Evolutionary conservation across 2,329 filamentous ascomycete genomes (phyloP), one percentile per base, ranked within the genome.

Genomic region (Aspergillus ustus): DNA sequence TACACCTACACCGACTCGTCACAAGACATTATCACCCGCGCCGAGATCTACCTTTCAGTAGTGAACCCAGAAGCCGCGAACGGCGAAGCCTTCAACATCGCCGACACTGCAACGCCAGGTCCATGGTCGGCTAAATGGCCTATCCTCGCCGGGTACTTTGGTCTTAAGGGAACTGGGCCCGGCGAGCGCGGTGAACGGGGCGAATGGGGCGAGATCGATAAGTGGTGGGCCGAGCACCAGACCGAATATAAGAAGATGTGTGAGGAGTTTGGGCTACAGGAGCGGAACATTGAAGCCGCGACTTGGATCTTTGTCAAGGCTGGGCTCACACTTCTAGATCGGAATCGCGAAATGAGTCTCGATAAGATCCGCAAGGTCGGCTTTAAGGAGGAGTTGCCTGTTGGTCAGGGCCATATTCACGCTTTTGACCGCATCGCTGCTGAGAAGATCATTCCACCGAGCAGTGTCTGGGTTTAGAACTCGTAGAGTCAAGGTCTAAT

Each of bases 1-100:
- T 71, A 70, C 45, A 69, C 72, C 17, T 72, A 70, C 66, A 80
- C 75, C 40, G 73, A 78, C 62, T 75, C 72, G 1, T 75, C 66
- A 45, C 77, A 80, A 67, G 78, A 70, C 52, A 64, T 70, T 5
- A 68, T 70, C 37, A 57, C 68, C 7, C 61, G 60, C 2, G 63
- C 69, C 2, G 65, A 72, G 43, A 67, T 75, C 40, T 73, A 69
- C 50, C 64, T 66, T 0, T 71, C 70, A 0, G 19, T 73, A 2
- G 51, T 60, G 11, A 55, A 64, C 54, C 65, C 65, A 1, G 45
- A 68, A 2, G n/a, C 65, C 8, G 62, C 63, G 1, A 59, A 67
- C 22, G 63, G 63, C 0, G 58, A 68, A 15, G 63, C 61, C 1
- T 73, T 72, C 62, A 74, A 73, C 60, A 66, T 66, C 17, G 71